Conservation (phyloP, 257 asterid species). For the Fraxinus americana region DNA sequence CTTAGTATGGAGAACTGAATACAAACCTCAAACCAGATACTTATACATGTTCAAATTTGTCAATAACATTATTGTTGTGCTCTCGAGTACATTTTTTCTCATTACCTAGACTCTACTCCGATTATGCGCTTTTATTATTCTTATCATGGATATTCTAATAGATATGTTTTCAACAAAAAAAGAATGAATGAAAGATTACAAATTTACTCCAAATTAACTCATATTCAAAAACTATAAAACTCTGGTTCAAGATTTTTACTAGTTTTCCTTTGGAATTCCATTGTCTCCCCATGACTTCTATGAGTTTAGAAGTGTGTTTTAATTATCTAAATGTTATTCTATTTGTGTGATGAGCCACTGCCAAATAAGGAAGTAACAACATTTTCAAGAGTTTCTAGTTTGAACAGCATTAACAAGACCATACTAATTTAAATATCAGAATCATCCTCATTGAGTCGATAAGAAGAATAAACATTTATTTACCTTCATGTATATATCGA, state of each 20-base stretch:
- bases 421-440: neutral
- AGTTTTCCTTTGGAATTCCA: neutral
- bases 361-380: neutral
- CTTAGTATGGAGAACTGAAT: neutral
- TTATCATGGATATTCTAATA: neutral
- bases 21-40: neutral
- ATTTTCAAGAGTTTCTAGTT: neutral
- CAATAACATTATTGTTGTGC: neutral
- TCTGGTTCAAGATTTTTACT: neutral
- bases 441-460: neutral
- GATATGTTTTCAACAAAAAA: neutral
- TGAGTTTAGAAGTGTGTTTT: neutral
- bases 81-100: neutral
- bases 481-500: conserved; percentile 50
- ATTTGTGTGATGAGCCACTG: neutral
- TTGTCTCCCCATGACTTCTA: neutral
- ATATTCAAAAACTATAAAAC: neutral
- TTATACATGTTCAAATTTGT: neutral
- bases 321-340: neutral
- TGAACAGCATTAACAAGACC: neutral
- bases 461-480: neutral
- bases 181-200: neutral
- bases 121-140: neutral
- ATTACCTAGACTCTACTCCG: neutral
- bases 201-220: too few species aligned